Percentiles rank a stretch among this genome's conserved stretches.
These are phyloP conservation scores for Neonectria coccinea DNA, from an alignment of 2,329 filamentous ascomycete genomes.

Conservation along the genomic window DNA sequence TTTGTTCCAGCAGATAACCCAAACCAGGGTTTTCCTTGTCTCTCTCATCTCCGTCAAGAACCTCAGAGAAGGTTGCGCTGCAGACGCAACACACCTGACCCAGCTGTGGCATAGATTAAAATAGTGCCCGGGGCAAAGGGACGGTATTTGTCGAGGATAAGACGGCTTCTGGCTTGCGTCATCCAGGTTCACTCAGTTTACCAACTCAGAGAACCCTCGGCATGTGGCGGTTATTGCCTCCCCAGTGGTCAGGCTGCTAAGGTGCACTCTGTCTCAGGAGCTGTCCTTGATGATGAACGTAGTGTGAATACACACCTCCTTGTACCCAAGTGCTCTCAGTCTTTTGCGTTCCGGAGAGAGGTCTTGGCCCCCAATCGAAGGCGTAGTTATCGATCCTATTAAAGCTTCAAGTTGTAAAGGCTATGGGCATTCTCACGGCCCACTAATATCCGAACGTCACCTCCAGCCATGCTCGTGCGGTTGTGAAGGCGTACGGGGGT, in stretches of 20 bases:
- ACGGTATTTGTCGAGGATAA: background rate
- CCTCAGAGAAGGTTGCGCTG: background rate
- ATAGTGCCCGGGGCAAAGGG: too few species aligned
- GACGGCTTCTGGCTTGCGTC: background rate
- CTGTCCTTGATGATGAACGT: background rate
- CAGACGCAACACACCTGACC: too few species aligned
- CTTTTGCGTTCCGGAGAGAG: background rate
- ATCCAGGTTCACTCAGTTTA: background rate
- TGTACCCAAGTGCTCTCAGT: background rate
- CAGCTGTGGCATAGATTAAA: background rate
- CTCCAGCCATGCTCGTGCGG: background rate
- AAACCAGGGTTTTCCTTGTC: background rate
- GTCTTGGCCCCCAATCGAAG: slow-evolving; percentile 5
- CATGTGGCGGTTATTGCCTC: background rate
- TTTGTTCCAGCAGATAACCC: background rate
- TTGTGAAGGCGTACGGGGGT: background rate
- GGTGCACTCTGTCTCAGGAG: slow-evolving; percentile 1
- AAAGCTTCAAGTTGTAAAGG: background rate
- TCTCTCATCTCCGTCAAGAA: too few species aligned
- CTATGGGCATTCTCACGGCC: background rate
- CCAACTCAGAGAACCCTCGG: background rate
- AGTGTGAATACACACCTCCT: background rate
- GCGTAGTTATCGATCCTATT: background rate
- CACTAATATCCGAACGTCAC: background rate
- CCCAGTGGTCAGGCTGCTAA: background rate